Evolutionary conservation across 768 basidiomycete genomes (phyloP).

Genomic region (Asterophora lycoperdoides): DNA sequence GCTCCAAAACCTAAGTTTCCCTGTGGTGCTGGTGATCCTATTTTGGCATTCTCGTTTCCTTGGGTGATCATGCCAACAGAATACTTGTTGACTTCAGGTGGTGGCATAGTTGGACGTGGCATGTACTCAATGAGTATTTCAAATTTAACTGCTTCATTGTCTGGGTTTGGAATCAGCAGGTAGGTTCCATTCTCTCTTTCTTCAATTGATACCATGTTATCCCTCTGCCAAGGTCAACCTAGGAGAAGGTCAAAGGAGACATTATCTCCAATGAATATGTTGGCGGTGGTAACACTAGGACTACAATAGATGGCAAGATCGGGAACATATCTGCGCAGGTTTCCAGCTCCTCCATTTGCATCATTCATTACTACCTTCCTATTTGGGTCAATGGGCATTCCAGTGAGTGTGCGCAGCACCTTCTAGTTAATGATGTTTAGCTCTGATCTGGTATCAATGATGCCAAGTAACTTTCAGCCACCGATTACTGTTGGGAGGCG

Average conservation of each 20-base stretch:
- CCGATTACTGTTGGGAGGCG: not conserved
- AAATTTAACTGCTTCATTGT: not conserved
- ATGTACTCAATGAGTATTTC: too few species aligned
- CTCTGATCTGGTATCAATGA: conserved; percentile 2
- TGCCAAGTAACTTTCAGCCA: not conserved
- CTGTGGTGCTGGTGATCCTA: too few species aligned
- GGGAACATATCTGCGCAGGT: not conserved
- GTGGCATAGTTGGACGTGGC: too few species aligned
- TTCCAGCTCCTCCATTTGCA: conserved; percentile 1
- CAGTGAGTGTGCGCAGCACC: not conserved
- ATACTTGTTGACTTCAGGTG: too few species aligned
- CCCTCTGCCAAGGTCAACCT: not conserved
- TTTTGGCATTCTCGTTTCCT: too few species aligned
- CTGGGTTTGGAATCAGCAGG: not conserved
- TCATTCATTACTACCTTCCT: not conserved
- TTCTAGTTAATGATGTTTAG: not conserved
- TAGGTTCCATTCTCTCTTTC: not conserved
- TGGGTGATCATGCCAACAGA: too few species aligned
- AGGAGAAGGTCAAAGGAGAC: not conserved
- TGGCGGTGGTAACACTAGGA: not conserved
- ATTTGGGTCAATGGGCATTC: not conserved
- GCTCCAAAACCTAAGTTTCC: too few species aligned
- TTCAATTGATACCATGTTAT: not conserved
- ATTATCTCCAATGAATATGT: not conserved
- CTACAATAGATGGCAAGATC: not conserved